Base-by-base conservation (phyloP, 257 asterid species). In the Solanum pennellii region DNA sequence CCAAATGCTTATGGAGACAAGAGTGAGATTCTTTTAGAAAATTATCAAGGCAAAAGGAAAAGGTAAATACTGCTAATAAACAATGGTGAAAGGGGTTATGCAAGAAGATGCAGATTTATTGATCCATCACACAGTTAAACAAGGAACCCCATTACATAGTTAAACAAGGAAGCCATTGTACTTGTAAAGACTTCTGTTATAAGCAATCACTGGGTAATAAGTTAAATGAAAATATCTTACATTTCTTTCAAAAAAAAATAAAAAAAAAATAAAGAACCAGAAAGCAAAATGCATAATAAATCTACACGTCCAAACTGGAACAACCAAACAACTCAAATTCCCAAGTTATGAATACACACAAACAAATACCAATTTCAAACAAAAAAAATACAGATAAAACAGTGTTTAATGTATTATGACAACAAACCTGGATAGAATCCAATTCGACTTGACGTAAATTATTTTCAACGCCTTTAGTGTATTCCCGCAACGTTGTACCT, bases 381-480 rank as follows among this genome's bases (percentile, higher is more conserved):
- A 18, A 20, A 47, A 20, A 44, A 7, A 56, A 18, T 7, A 77
- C 12, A 83, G 41, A 59, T n/a, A 86, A 87, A 47, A 4, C 79
- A 44, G 62, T 52, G 82, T 6, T 45, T 56, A 56, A 79, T 45
- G 84, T 44, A 79, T 47, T 27, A 45, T 37, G 9, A 45, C 41
- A 45, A 88, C 89, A 89, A 75, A 97, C 99, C 99, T 97, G 98
- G 82, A 97, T 96, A 18, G 99, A 97, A 87, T 97, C 98, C 74
- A 96, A 93, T 88, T 97, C 99, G 69, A 91, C 91, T 88, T 96
- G 95, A 90, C 99, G 91, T 68, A 97, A 89, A 92, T 94, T 95
- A 94, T 93, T 96, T 91, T 97, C 99, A 11, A 97, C 99, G 86
- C 95, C 99, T 92, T 90, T 96, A 72, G 99, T 93, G 90, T 96